Conservation (phyloP, 768 basidiomycete species). For the Rhodosporidiobolus odoratus region DNA sequence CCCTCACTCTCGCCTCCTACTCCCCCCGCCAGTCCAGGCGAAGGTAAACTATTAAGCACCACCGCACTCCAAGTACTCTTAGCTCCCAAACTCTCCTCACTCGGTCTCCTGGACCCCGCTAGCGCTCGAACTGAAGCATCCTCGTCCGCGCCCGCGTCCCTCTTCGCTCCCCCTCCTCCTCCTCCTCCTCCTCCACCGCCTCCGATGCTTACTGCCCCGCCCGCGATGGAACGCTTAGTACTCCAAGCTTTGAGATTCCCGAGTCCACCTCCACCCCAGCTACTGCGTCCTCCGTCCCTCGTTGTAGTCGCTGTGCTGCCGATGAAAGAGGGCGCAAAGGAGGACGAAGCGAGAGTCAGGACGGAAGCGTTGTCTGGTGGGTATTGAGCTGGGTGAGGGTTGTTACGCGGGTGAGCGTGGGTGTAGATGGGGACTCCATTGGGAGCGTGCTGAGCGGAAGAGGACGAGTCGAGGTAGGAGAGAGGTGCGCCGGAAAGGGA, state of each 20-base stretch:
- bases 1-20: neutral
- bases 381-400: conserved; percentile 84
- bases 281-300: conserved; percentile 48
- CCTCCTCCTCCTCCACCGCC: neutral
- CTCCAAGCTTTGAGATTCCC: conserved; percentile 58
- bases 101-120: conserved; percentile 73
- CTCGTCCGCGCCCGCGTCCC: conserved; percentile 62
- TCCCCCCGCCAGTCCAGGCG: neutral
- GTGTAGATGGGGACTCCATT: conserved; percentile 64
- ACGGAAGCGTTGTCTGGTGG: conserved; percentile 88
- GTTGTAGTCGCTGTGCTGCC: conserved; percentile 48
- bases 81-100: conserved; percentile 73
- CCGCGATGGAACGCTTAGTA: conserved; percentile 51
- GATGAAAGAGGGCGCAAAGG: conserved; percentile 55
- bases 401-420: conserved; percentile 87
- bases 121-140: conserved; percentile 87
- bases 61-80: conserved; percentile 78
- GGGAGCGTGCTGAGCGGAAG: neutral
- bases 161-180: neutral
- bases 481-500: neutral
- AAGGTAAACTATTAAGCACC: neutral
- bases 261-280: conserved; percentile 55
- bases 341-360: conserved; percentile 87
- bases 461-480: neutral
- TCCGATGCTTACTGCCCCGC: conserved; percentile 48